These are phyloP conservation scores for Theobroma cacao DNA, from an alignment of 345 rosid species.

Conservation along the genomic window DNA sequence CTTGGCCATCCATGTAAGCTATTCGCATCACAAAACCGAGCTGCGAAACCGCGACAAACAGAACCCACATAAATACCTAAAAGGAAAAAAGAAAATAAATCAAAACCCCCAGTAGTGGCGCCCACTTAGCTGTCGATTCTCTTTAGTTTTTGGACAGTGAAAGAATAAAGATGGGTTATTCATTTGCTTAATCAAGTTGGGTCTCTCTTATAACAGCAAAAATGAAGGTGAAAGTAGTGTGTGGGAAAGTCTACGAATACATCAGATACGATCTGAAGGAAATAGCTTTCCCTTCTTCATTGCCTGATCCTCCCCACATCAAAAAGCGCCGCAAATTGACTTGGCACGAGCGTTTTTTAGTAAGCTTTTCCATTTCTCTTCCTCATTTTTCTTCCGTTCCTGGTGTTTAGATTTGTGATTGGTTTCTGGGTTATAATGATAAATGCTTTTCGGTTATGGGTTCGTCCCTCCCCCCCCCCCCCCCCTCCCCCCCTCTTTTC, in stretches of 20 bases:
- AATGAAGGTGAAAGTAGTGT: conserved; percentile 60
- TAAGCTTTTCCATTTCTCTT: conserved; percentile 23
- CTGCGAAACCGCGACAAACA: no score
- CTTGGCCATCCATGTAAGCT: no score
- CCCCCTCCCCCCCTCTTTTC: no score
- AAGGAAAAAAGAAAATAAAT: no score
- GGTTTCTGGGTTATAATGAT: not conserved
- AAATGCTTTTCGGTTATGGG: not conserved
- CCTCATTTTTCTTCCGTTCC: not conserved
- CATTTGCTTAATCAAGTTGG: not conserved
- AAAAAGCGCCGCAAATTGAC: conserved; percentile 71
- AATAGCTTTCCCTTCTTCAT: conserved; percentile 87
- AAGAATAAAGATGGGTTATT: not conserved
- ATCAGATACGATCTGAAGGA: conserved; percentile 80
- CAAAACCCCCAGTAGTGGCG: not conserved
- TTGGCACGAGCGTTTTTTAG: conserved; percentile 68
- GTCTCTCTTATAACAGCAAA: not conserved
- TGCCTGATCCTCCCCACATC: conserved; percentile 88
- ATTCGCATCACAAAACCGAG: no score
- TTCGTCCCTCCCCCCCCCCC: no score
- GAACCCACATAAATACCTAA: no score
- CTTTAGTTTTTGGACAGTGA: not conserved
- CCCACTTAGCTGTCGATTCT: not conserved
- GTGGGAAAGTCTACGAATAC: conserved; percentile 64
- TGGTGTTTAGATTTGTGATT: not conserved